Percentiles rank a stretch among this genome's conserved stretches.
Conservation (phyloP, 228 moss, liverwort and hornwort genomes). For the Sphagnum magellanicum region DNA sequence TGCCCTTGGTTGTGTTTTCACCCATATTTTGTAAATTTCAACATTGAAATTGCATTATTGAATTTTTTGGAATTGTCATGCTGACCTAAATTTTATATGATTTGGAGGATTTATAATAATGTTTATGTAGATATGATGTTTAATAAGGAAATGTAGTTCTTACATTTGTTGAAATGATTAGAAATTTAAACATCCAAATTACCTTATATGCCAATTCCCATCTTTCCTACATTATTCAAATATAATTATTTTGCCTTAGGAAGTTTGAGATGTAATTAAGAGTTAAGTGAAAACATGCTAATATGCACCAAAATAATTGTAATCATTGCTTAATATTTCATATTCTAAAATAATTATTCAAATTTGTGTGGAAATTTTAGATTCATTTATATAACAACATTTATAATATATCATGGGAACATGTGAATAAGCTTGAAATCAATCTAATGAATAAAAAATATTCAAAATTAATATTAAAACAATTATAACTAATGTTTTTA, state of each 20-base stretch:
- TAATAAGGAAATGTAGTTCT: background rate
- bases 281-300: too few species aligned
- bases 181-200: background rate
- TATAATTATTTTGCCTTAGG: background rate
- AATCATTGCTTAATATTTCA: too few species aligned
- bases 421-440: too few species aligned
- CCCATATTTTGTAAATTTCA: background rate
- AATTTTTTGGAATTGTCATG: background rate
- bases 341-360: too few species aligned
- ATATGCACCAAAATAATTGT: too few species aligned
- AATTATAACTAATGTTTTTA: too few species aligned
- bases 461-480: too few species aligned
- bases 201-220: background rate
- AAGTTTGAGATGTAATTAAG: background rate
- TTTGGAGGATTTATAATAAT: background rate
- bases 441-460: too few species aligned
- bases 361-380: too few species aligned
- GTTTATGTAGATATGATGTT: background rate
- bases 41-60: background rate
- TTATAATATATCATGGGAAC: too few species aligned
- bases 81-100: background rate
- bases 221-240: background rate
- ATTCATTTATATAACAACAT: too few species aligned
- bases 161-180: background rate
- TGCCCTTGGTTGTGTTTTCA: too few species aligned